Percentiles rank a stretch among this genome's conserved stretches.
Evolutionary conservation across 1,284 basidiomycete species (phyloP).

Genomic region (Leccinum huronense): DNA sequence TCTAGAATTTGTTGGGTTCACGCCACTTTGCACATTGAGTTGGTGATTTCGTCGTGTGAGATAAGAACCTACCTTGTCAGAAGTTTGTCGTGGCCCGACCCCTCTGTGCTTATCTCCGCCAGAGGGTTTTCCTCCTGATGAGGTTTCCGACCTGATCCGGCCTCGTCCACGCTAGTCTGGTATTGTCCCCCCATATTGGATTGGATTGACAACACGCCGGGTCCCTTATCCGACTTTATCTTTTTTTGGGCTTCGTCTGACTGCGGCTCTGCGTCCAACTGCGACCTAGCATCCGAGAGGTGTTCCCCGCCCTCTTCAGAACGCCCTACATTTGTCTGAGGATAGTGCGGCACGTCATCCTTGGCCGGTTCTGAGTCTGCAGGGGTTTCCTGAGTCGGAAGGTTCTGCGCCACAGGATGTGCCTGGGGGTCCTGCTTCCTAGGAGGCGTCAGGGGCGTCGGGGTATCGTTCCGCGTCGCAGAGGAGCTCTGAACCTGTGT

Average conservation of each 20-base stretch:
- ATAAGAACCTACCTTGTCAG: background rate
- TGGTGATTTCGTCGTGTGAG: background rate
- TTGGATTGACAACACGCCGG: background rate
- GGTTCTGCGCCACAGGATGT: background rate
- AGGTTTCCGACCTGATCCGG: background rate
- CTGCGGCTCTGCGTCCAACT: background rate
- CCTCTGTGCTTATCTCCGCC: background rate
- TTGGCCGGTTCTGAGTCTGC: background rate
- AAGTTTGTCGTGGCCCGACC: background rate
- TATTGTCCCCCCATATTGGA: background rate
- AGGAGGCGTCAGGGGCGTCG: background rate
- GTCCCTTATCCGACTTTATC: background rate
- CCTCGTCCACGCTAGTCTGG: background rate
- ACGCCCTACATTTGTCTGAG: background rate
- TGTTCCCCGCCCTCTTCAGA: background rate
- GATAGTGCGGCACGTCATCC: background rate
- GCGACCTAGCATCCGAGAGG: background rate
- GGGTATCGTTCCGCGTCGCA: background rate
- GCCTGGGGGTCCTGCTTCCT: background rate
- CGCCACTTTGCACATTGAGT: background rate
- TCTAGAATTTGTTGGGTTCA: background rate
- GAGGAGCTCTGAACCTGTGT: background rate
- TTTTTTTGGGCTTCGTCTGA: background rate
- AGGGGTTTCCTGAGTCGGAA: background rate
- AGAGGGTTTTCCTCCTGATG: background rate